Evolutionary conservation across 1,284 basidiomycete species (phyloP).

Genomic region (Hypsizygus ulmarius): DNA sequence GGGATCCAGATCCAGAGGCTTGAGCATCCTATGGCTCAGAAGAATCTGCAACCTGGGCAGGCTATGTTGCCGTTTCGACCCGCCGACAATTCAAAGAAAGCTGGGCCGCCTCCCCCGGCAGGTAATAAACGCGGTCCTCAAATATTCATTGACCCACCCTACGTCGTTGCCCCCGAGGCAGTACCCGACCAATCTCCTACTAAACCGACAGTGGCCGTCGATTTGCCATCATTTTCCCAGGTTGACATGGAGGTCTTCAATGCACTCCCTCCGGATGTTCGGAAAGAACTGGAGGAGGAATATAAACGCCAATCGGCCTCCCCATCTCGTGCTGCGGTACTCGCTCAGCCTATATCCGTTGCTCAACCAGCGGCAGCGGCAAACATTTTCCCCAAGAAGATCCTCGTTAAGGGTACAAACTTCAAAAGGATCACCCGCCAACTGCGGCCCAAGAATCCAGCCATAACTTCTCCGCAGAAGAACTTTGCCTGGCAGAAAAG

Average conservation of each 20-base stretch:
- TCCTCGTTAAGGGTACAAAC: slow-evolving; percentile 35
- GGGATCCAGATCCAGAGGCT: slow-evolving; percentile 93
- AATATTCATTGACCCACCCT: slow-evolving; percentile 14
- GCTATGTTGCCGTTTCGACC: slow-evolving; percentile 52
- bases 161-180: slow-evolving; percentile 8
- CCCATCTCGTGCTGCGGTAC: slow-evolving; percentile 28
- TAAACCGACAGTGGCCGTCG: slow-evolving; percentile 23
- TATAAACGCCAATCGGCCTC: slow-evolving; percentile 60
- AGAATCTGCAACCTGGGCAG: slow-evolving; percentile 40
- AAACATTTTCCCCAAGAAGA: slow-evolving; percentile 30
- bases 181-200: slow-evolving; percentile 6
- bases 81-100: slow-evolving; percentile 22
- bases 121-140: background rate
- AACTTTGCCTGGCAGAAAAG: slow-evolving; percentile 31
- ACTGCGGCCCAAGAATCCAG: slow-evolving; percentile 51
- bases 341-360: slow-evolving; percentile 15
- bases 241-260: slow-evolving; percentile 71
- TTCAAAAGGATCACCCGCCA: slow-evolving; percentile 60
- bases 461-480: slow-evolving; percentile 45
- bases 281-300: slow-evolving; percentile 65
- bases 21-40: slow-evolving; percentile 41
- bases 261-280: slow-evolving; percentile 69
- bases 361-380: slow-evolving; percentile 14
- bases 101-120: background rate
- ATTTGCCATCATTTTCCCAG: slow-evolving; percentile 70